Evolutionary conservation across 306 rosid genomes (phyloP), one percentile per base, ranked within the genome.

Genomic region (Fragaria iinumae): DNA sequence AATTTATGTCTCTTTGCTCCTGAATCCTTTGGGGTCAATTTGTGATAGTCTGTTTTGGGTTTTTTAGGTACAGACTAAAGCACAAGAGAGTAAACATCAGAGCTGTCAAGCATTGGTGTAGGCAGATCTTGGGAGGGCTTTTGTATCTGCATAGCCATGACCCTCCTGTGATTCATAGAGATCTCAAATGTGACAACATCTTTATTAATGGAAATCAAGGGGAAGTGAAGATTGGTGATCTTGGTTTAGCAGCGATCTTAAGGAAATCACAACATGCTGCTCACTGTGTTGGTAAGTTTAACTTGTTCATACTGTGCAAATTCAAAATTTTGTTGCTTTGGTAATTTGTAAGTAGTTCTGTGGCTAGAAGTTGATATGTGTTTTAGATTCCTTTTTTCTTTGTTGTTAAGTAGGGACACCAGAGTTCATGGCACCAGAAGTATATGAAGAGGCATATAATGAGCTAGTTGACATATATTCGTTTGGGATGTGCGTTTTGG

Each of bases 361-460:
- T 74, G 77, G 45, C 64, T 23, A 4, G 76, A 78, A 55, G 62
- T 73, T 84, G 64, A 83, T 74, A 27, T 75, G 48, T 29, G 78
- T 75, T 44, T 44, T 75, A 75, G 71, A 72, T 55, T 76, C 23
- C 48, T 20, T 47, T n/a, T 13, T 67, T 27, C 67, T 27, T 59
- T 44, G 36, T 59, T 47, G 16, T 76, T 78, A 73, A 3, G 59
- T 86, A 91, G 98, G 98, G 86, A 94, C 98, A 0, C 98, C 98
- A 0, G 98, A 94, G 74, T 94, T 94, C 88, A 94, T 94, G 98
- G 98, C 98, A 80, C 98, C 98, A 5, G 98, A 94, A 79, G 97
- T 94, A 16, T 94, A 94, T 75, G 89, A 90, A 84, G 98, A 91
- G 84, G 93, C 89, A 18, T 94, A 94, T 68, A 89, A 94, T 79